Conservation (phyloP, 495 filamentous ascomycete genomes). For the Aspergillus olivimuriae region DNA sequence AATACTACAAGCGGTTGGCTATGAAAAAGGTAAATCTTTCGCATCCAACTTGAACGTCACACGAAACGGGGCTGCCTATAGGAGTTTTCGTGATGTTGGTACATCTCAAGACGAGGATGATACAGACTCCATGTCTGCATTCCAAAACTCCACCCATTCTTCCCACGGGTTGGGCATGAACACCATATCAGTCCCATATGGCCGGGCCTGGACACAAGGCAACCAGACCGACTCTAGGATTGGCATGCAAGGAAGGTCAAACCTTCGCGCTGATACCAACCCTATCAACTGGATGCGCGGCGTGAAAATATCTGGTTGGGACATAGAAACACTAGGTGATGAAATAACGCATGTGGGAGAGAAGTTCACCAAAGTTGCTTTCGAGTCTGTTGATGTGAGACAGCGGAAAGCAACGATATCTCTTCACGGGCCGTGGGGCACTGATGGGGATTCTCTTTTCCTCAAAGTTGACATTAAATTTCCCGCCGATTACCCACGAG, state of each 20-base stretch:
- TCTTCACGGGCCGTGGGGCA: slow-evolving; percentile 81
- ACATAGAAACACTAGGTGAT: slow-evolving; percentile 74
- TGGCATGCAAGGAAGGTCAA: slow-evolving; percentile 59
- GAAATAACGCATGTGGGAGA: slow-evolving; percentile 80
- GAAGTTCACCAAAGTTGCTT: slow-evolving; percentile 76
- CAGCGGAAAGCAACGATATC: slow-evolving; percentile 66
- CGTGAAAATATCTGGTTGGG: slow-evolving; percentile 77
- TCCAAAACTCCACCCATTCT: slow-evolving; percentile 17
- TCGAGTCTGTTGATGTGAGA: slow-evolving; percentile 79
- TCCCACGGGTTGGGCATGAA: slow-evolving; percentile 40
- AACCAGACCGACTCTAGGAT: slow-evolving; percentile 45
- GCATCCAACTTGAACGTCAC: slow-evolving; percentile 66
- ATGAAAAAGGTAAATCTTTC: slow-evolving; percentile 59
- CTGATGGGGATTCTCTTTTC: slow-evolving; percentile 61
- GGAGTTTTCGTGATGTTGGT: slow-evolving; percentile 65
- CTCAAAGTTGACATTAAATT: slow-evolving; percentile 77
- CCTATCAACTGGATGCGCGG: slow-evolving; percentile 91
- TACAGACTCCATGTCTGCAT: slow-evolving; percentile 24
- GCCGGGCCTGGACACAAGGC: slow-evolving; percentile 35
- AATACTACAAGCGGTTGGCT: slow-evolving; percentile 65
- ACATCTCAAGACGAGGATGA: slow-evolving; percentile 30
- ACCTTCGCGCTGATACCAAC: slow-evolving; percentile 54
- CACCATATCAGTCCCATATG: slow-evolving; percentile 42
- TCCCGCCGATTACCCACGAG: slow-evolving; percentile 68
- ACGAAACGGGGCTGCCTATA: slow-evolving; percentile 77